A percentile compares a stretch with the other conserved stretches of the same genome.
Conservation (phyloP, 148 eudicot genomes). For the Spergularia marina region DNA sequence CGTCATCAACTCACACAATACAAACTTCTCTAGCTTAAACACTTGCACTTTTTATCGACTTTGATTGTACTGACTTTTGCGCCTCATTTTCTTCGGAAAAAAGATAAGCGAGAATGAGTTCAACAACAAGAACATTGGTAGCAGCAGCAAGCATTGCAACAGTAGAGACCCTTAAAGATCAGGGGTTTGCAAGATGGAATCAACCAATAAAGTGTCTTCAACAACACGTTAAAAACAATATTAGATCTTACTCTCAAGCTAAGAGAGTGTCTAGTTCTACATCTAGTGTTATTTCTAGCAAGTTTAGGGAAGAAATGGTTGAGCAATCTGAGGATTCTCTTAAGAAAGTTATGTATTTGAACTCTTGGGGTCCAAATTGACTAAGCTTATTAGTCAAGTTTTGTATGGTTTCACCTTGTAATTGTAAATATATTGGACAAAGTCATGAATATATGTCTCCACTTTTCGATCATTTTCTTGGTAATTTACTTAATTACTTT, state of each 20-base stretch:
- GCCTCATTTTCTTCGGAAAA: neutral
- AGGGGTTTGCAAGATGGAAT: slow-evolving; percentile 26
- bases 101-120: neutral
- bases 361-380: slow-evolving; percentile 23
- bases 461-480: too few relatives aligned
- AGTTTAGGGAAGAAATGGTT: neutral
- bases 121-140: slow-evolving; percentile 7
- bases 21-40: neutral
- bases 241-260: slow-evolving; percentile 3
- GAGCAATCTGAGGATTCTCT: slow-evolving; percentile 20
- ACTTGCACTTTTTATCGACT: neutral
- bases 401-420: neutral
- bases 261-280: neutral
- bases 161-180: slow-evolving; percentile 27
- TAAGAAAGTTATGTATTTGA: slow-evolving; percentile 25
- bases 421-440: neutral
- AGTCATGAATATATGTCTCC: too few relatives aligned
- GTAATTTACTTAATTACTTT: too few relatives aligned
- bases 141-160: slow-evolving; percentile 27
- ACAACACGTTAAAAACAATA: slow-evolving; percentile 4
- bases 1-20: neutral
- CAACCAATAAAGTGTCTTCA: slow-evolving; percentile 10
- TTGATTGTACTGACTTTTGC: neutral
- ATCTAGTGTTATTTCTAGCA: neutral
- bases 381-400: neutral